Evolutionary conservation across 345 rosid species (phyloP).

Genomic region (Schrenkiella parvula): DNA sequence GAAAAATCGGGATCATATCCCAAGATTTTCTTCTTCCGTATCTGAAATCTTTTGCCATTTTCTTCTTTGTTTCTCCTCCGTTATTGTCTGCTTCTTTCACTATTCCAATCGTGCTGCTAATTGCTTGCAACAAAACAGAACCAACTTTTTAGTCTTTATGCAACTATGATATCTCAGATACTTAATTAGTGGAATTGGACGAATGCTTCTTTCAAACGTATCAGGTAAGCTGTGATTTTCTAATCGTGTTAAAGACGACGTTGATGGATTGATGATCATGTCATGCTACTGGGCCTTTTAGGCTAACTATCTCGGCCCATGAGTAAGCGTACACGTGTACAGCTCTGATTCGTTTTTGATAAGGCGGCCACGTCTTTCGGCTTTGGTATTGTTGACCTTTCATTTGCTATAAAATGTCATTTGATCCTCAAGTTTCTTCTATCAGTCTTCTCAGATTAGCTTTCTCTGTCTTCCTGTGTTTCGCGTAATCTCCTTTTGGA

Average conservation of each 20-base stretch:
- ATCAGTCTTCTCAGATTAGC: conserved; percentile 6
- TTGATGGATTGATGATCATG: not conserved
- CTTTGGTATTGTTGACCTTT: conserved; percentile 6
- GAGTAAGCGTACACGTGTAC: not conserved
- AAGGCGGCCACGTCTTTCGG: conserved; percentile 27
- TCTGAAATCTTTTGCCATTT: not conserved
- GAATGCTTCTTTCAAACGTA: not conserved
- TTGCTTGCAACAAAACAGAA: not conserved
- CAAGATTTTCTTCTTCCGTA: not conserved
- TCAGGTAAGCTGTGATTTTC: not conserved
- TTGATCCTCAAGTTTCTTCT: not conserved
- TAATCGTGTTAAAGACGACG: not conserved
- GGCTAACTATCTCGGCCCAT: not conserved
- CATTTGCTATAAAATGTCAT: not conserved
- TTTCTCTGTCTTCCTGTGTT: not conserved
- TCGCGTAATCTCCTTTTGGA: not conserved
- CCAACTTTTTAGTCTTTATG: not conserved
- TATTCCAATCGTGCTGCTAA: not conserved
- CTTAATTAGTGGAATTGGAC: not conserved
- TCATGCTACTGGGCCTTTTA: not conserved
- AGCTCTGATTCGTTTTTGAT: not conserved
- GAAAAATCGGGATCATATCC: not conserved
- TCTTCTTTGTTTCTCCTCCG: not conserved
- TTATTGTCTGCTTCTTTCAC: not conserved
- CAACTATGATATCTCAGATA: not conserved